Evolutionary conservation across 352 stramenopile genomes (phyloP).

Genomic region (Pythium biforme): DNA sequence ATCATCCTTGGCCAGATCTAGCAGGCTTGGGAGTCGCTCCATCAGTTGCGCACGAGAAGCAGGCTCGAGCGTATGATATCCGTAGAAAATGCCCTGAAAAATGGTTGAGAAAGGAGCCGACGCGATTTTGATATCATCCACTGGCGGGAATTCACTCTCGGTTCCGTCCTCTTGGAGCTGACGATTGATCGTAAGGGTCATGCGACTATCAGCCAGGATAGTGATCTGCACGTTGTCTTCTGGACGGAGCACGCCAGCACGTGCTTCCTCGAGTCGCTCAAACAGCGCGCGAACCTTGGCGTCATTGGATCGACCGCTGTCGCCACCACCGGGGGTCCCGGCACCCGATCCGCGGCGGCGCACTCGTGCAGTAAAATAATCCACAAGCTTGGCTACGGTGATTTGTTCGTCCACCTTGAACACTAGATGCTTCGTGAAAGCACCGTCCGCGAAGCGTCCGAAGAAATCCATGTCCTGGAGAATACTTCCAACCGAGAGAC

Average conservation of each 20-base stretch:
- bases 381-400: slow-evolving; percentile 38
- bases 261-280: slow-evolving; percentile 31
- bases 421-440: slow-evolving; percentile 68
- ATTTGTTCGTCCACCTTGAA: slow-evolving; percentile 60
- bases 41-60: slow-evolving; percentile 56
- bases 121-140: slow-evolving; percentile 32
- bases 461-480: slow-evolving; percentile 79
- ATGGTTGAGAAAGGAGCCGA: slow-evolving; percentile 49
- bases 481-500: slow-evolving; percentile 72
- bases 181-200: slow-evolving; percentile 42
- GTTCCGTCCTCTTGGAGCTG: slow-evolving; percentile 16
- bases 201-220: slow-evolving; percentile 40
- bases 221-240: slow-evolving; percentile 59
- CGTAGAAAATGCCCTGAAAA: slow-evolving; percentile 76
- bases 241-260: slow-evolving; percentile 31
- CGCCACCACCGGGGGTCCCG: background rate
- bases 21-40: slow-evolving; percentile 62
- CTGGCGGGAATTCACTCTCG: slow-evolving; percentile 11
- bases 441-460: slow-evolving; percentile 51
- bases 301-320: slow-evolving; percentile 16
- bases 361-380: slow-evolving; percentile 55
- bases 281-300: slow-evolving; percentile 25
- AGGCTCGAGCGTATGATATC: slow-evolving; percentile 64
- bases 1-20: slow-evolving; percentile 76
- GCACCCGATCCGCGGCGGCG: slow-evolving; percentile 28